Conservation (phyloP, 208 protist species). For the Trypanosomatidae sp. region DNA sequence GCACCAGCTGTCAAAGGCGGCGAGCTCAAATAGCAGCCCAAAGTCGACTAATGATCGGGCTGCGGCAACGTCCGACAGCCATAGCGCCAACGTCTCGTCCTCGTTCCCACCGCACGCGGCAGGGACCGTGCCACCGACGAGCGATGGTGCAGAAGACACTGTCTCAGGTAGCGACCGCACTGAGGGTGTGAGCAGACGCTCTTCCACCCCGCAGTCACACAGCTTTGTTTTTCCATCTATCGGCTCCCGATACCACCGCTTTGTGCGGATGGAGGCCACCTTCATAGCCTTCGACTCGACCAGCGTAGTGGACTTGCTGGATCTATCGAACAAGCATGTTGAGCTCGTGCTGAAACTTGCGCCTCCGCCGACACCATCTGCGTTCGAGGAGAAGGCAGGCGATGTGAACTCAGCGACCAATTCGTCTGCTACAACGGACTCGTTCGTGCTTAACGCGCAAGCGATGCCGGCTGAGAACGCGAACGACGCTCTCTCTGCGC, state of each 20-base stretch:
- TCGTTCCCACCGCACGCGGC: neutral
- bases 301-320: slow-evolving; percentile 76
- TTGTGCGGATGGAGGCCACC: slow-evolving; percentile 69
- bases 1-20: slow-evolving; percentile 19
- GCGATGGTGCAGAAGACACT: slow-evolving; percentile 13
- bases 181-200: slow-evolving; percentile 21
- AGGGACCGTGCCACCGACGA: neutral
- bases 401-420: slow-evolving; percentile 22
- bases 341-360: slow-evolving; percentile 69
- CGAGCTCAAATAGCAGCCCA: neutral
- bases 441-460: slow-evolving; percentile 60
- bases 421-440: slow-evolving; percentile 43
- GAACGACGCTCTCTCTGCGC: slow-evolving; percentile 78
- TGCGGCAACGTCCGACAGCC: neutral
- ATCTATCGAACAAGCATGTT: slow-evolving; percentile 70
- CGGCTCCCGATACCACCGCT: slow-evolving; percentile 42
- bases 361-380: slow-evolving; percentile 50
- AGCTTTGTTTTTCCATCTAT: slow-evolving; percentile 46
- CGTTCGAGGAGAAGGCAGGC: slow-evolving; percentile 43
- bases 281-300: slow-evolving; percentile 81
- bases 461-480: slow-evolving; percentile 48
- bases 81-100: neutral
- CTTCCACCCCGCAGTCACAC: slow-evolving; percentile 12
- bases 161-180: slow-evolving; percentile 20
- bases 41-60: neutral